Conservation (phyloP, 805 yeast genomes). For the Cyberlindnera maclurae region DNA sequence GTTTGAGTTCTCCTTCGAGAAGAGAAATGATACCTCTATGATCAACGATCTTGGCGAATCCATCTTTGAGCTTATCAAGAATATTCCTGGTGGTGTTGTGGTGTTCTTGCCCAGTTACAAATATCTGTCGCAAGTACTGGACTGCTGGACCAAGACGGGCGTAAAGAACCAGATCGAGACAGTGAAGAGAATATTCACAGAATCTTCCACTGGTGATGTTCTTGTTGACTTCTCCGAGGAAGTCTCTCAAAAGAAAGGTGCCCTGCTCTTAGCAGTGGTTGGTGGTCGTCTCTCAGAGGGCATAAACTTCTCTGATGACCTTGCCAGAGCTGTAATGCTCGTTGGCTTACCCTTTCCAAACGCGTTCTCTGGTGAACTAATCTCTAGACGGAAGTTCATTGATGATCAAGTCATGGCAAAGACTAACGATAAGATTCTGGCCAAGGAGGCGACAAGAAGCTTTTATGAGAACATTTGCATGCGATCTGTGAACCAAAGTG, state of each 20-base stretch:
- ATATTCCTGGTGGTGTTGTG: constrained; percentile 71
- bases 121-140: constrained; percentile 47
- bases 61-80: constrained; percentile 33
- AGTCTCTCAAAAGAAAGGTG: constrained; percentile 41
- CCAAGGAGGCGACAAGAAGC: constrained; percentile 40
- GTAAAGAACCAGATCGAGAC: constrained; percentile 29
- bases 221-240: constrained; percentile 44
- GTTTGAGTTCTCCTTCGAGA: constrained; percentile 65
- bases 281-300: constrained; percentile 95
- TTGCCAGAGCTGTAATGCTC: constrained; percentile 85
- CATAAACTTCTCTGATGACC: constrained; percentile 77
- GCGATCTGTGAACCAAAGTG: constrained; percentile 87
- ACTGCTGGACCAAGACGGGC: constrained; percentile 41
- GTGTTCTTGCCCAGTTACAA: constrained; percentile 81
- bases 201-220: constrained; percentile 43
- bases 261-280: constrained; percentile 73
- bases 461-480: constrained; percentile 82
- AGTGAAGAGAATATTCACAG: constrained; percentile 47
- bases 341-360: constrained; percentile 90
- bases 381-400: constrained; percentile 61
- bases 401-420: constrained; percentile 40
- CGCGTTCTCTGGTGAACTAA: constrained; percentile 69
- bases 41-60: constrained; percentile 44
- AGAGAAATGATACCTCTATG: constrained; percentile 41
- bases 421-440: constrained; percentile 42